These are phyloP conservation scores for Tylopilus balloui DNA, from an alignment of 768 basidiomycete species.

Conservation along the genomic window DNA sequence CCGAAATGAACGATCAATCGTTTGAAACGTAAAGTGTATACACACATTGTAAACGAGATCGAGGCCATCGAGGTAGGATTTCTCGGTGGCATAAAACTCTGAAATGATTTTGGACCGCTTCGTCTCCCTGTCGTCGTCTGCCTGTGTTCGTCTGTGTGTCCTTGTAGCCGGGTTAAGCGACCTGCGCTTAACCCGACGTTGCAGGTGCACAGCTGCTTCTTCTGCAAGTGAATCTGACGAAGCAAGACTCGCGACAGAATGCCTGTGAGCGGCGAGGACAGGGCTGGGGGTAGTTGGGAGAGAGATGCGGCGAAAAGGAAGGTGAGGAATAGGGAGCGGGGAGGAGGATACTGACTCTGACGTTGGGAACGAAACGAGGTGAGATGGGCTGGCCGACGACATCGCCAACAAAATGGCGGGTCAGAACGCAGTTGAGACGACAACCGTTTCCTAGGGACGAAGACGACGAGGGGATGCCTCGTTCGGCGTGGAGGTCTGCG, in stretches of 20 bases:
- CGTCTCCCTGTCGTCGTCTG: slow-evolving; percentile 44
- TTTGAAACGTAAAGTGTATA: slow-evolving; percentile 9
- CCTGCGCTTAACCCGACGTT: slow-evolving; percentile 36
- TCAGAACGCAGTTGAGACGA: slow-evolving; percentile 9
- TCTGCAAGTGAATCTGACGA: slow-evolving; percentile 73
- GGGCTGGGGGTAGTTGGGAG: slow-evolving; percentile 50
- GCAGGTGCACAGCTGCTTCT: slow-evolving; percentile 26
- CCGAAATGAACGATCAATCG: neutral
- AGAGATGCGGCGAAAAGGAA: slow-evolving; percentile 63
- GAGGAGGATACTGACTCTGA: slow-evolving; percentile 23
- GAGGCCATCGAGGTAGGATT: slow-evolving; percentile 73
- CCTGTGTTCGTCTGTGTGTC: slow-evolving; percentile 33
- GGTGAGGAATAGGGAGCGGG: slow-evolving; percentile 41
- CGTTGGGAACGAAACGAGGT: slow-evolving; percentile 31
- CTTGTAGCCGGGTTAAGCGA: slow-evolving; percentile 26
- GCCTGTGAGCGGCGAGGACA: slow-evolving; percentile 40
- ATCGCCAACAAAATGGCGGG: slow-evolving; percentile 16
- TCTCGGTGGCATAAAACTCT: slow-evolving; percentile 81
- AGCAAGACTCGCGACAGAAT: slow-evolving; percentile 65
- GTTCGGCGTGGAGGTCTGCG: neutral
- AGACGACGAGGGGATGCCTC: neutral
- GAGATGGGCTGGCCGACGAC: slow-evolving; percentile 11
- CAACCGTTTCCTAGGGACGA: neutral
- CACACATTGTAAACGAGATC: slow-evolving; percentile 78
- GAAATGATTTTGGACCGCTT: slow-evolving; percentile 69